Percentiles rank a stretch among this genome's conserved stretches.
Conservation (phyloP, 2,329 filamentous ascomycete genomes). For the Penicillium vulpinum region DNA sequence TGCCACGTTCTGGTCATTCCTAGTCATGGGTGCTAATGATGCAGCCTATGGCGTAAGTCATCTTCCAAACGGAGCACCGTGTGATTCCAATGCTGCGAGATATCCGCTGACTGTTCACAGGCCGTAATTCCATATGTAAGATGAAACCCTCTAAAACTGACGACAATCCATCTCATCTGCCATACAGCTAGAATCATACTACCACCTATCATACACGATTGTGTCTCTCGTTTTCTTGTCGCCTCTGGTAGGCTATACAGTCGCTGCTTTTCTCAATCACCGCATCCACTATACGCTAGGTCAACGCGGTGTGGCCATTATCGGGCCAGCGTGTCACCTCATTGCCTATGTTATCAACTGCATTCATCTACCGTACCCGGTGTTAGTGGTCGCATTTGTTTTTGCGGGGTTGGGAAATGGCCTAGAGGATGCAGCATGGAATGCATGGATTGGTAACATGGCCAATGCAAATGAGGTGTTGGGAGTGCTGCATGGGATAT, state of each 20-base stretch:
- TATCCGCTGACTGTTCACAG: slow-evolving; percentile 26
- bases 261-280: slow-evolving; percentile 49
- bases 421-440: slow-evolving; percentile 56
- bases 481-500: slow-evolving; percentile 72
- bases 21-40: slow-evolving; percentile 61
- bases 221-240: slow-evolving; percentile 53
- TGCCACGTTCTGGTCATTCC: slow-evolving; percentile 59
- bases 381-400: slow-evolving; percentile 43
- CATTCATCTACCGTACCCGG: slow-evolving; percentile 44
- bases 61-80: background rate
- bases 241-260: slow-evolving; percentile 49
- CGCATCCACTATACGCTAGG: slow-evolving; percentile 51
- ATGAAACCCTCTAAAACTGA: slow-evolving; percentile 9
- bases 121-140: slow-evolving; percentile 55
- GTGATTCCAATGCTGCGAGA: background rate
- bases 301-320: slow-evolving; percentile 68
- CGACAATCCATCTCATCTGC: background rate
- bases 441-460: slow-evolving; percentile 70
- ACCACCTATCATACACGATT: slow-evolving; percentile 49
- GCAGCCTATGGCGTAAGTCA: slow-evolving; percentile 57
- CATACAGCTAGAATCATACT: slow-evolving; percentile 48
- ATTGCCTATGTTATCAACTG: slow-evolving; percentile 40
- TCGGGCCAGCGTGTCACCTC: slow-evolving; percentile 56
- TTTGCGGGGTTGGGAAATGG: slow-evolving; percentile 47
- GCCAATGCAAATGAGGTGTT: slow-evolving; percentile 70